Evolutionary conservation across 768 basidiomycete species (phyloP).

Genomic region (Leccinum sublutescens): DNA sequence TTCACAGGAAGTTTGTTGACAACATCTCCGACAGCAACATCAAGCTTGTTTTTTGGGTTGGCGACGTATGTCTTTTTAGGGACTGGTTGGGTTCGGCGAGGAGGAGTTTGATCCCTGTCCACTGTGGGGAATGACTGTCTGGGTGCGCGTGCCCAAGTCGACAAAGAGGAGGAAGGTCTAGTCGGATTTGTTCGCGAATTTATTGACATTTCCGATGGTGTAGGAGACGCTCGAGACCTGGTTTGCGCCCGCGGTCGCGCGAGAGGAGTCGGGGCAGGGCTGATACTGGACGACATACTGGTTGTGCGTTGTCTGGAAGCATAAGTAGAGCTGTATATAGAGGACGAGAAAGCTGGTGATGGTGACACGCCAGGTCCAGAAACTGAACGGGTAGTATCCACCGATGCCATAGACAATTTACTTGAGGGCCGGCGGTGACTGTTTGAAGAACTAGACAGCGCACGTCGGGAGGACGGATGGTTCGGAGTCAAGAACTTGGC

Average conservation of each 20-base stretch:
- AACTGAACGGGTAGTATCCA: slow-evolving; percentile 57
- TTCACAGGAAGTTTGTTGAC: slow-evolving; percentile 85
- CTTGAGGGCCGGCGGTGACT: slow-evolving; percentile 53
- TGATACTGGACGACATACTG: slow-evolving; percentile 52
- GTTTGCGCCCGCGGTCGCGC: slow-evolving; percentile 42
- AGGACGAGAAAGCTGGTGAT: slow-evolving; percentile 29
- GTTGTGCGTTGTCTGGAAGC: slow-evolving; percentile 81
- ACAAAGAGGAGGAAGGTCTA: slow-evolving; percentile 45
- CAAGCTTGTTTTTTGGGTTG: slow-evolving; percentile 87
- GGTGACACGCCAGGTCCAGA: slow-evolving; percentile 61
- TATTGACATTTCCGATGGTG: slow-evolving; percentile 57
- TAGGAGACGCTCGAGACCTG: slow-evolving; percentile 54
- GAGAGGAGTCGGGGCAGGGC: slow-evolving; percentile 33
- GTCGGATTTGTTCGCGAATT: slow-evolving; percentile 47
- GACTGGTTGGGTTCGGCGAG: slow-evolving; percentile 36
- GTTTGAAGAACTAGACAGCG: slow-evolving; percentile 47
- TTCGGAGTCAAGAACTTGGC: slow-evolving; percentile 48
- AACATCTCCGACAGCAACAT: slow-evolving; percentile 89
- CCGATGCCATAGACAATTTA: slow-evolving; percentile 46
- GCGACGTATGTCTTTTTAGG: slow-evolving; percentile 74
- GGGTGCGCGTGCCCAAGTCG: slow-evolving; percentile 69
- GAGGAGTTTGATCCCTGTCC: slow-evolving; percentile 47
- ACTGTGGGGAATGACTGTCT: slow-evolving; percentile 55
- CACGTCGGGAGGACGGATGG: slow-evolving; percentile 44
- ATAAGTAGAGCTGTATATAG: slow-evolving; percentile 63